Conservation (phyloP, 2,329 filamentous ascomycete species). For the Massarina eburnea region DNA sequence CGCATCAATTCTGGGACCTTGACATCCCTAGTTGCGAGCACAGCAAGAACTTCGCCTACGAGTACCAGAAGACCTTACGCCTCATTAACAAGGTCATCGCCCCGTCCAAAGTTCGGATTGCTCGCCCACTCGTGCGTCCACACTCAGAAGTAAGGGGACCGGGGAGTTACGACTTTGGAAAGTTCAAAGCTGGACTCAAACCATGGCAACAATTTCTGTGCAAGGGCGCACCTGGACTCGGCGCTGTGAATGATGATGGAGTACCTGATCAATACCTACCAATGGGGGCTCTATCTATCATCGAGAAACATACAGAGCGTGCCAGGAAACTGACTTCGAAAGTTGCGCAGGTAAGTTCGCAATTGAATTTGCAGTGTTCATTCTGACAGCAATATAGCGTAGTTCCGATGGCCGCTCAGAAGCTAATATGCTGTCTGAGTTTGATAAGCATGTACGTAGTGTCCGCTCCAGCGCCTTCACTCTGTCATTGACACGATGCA, state of each 20-base stretch:
- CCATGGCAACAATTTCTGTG: conserved; percentile 33
- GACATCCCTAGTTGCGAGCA: neutral
- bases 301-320: conserved; percentile 21
- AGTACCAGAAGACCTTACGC: neutral
- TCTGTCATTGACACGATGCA: neutral
- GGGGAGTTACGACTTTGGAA: conserved; percentile 12
- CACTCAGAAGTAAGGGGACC: conserved; percentile 1
- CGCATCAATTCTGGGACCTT: conserved; percentile 5
- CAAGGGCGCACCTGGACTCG: conserved; percentile 22
- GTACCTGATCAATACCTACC: conserved; percentile 20
- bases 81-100: conserved; percentile 13
- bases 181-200: conserved; percentile 24
- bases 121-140: neutral
- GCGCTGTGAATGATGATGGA: neutral
- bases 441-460: conserved; percentile 8
- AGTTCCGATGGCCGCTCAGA: neutral
- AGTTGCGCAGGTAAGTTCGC: conserved; percentile 1
- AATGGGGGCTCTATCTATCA: conserved; percentile 23
- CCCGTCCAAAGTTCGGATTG: neutral
- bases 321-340: neutral
- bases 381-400: neutral
- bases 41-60: conserved; percentile 3
- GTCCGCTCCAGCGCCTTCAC: neutral
- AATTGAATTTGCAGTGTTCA: neutral
- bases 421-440: conserved; percentile 2